phyloP scores from a whole-genome alignment of 2,329 filamentous ascomycete genomes.

The Fusarium duplospermum region DNA sequence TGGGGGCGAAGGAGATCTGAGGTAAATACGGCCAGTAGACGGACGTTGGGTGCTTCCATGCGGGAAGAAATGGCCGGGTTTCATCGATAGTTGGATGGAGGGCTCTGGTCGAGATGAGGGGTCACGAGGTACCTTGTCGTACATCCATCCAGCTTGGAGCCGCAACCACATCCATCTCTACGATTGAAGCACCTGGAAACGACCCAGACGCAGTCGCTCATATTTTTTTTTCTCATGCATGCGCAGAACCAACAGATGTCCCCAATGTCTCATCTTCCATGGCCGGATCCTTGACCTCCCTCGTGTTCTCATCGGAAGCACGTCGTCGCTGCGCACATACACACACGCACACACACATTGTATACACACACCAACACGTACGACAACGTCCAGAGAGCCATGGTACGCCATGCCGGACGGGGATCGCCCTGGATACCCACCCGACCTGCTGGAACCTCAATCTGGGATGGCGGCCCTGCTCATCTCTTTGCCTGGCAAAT shows the following conservation, averaged over 20 bases:
- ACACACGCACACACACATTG: constrained; percentile 14
- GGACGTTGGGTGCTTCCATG: background rate
- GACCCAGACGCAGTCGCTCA: background rate
- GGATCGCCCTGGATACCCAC: constrained; percentile 39
- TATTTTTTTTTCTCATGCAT: constrained; percentile 1
- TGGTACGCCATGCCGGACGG: constrained; percentile 19
- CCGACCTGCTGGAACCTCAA: constrained; percentile 38
- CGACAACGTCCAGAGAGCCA: constrained; percentile 18
- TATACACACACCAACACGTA: constrained; percentile 28
- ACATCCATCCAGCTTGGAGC: constrained; percentile 15
- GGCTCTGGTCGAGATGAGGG: constrained; percentile 26
- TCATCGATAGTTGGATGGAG: constrained; percentile 7
- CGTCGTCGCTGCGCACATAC: constrained; percentile 5
- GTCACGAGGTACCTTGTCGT: constrained; percentile 13
- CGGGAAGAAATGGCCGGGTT: constrained; percentile 6
- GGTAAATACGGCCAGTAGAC: background rate
- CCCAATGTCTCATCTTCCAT: background rate
- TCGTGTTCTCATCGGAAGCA: constrained; percentile 30
- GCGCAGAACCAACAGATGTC: constrained; percentile 3
- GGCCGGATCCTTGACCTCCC: constrained; percentile 16
- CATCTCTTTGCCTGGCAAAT: constrained; percentile 37
- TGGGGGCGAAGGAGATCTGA: constrained; percentile 16
- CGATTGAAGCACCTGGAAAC: background rate
- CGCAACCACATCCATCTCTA: constrained; percentile 19
- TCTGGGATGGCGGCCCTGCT: constrained; percentile 36